Base-by-base conservation (phyloP, 2,329 filamentous ascomycete species). In the Aspergillus sp. region DNA sequence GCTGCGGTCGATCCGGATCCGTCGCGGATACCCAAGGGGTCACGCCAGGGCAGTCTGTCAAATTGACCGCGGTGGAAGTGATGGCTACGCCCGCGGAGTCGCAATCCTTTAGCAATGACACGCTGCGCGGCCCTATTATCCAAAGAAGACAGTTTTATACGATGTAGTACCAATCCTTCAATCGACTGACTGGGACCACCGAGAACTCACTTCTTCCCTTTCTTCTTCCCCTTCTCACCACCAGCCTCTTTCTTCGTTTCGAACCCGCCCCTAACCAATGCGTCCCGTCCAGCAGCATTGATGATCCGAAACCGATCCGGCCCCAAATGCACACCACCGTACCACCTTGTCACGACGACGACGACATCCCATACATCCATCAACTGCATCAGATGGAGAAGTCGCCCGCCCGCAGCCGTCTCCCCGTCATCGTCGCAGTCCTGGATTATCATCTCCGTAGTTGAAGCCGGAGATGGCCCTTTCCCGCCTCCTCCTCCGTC, bases 401-500 rank as follows among this genome's bases (percentile, higher is more conserved):
- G 75, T 43, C 95, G 83, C 0, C 89, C 87, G 0, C 95, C 95
- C 0, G 95, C 95, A 6, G 95, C 95, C 24, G 90, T 90, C 81
- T 99, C 95, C 2, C 95, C 95, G 72, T 99, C 95, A 68, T 99
- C 95, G 68, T 99, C 90, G 70, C 89, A 97, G 75, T 99, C 95
- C 73, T 98, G 93, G 65, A 88, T 91, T 27, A 79, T 78, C 51
- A 82, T 82, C 56, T 79, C 82, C 5, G 78, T 77, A 0, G 75
- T 21, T 54, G 60, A 6, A 45, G 27, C n/a, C n/a, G 46, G 43
- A 21, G 49, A 33, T 15, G 49, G 39, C 27, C 51, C 52, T 17
- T 50, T 45, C 47, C 52, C 11, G 21, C 23, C 46, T 23, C 39
- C 47, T 27, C 23, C 46, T 19, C 39, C 47, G 15, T 48, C 50